phyloP scores from a whole-genome alignment of 768 basidiomycete genomes.

The Psilocybe cubensis region DNA sequence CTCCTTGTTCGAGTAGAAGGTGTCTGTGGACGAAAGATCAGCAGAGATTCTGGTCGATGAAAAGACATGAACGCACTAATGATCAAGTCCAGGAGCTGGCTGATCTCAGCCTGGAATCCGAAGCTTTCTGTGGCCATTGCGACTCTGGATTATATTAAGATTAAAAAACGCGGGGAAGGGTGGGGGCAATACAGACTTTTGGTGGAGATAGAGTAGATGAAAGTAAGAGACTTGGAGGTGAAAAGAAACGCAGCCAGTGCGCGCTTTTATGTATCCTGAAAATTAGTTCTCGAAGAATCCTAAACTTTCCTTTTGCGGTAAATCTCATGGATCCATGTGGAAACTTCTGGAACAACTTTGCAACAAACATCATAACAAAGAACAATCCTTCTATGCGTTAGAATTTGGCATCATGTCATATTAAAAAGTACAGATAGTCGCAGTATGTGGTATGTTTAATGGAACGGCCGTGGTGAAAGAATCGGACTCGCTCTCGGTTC shows the following conservation, averaged over 20 bases:
- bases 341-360: slow-evolving; percentile 46
- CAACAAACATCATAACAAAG: slow-evolving; percentile 8
- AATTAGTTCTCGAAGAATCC: slow-evolving; percentile 54
- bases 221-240: slow-evolving; percentile 23
- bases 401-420: too few species aligned
- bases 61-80: slow-evolving; percentile 70
- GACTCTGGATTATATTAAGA: slow-evolving; percentile 20
- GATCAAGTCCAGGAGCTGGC: slow-evolving; percentile 96
- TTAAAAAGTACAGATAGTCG: not conserved
- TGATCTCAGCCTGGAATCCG: slow-evolving; percentile 99
- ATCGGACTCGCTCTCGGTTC: slow-evolving; percentile 50
- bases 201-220: slow-evolving; percentile 19
- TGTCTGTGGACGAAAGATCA: slow-evolving; percentile 58
- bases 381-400: not conserved
- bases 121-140: slow-evolving; percentile 84
- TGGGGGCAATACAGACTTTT: slow-evolving; percentile 21
- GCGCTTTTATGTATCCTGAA: slow-evolving; percentile 41
- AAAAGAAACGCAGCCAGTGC: slow-evolving; percentile 25
- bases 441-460: not conserved
- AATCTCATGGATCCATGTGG: slow-evolving; percentile 29
- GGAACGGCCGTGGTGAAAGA: slow-evolving; percentile 18
- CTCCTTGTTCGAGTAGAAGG: slow-evolving; percentile 99
- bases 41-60: not conserved
- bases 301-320: slow-evolving; percentile 48
- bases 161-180: slow-evolving; percentile 1